Base-by-base conservation (phyloP, 345 rosid species). In the Euphorbia lathyris region DNA sequence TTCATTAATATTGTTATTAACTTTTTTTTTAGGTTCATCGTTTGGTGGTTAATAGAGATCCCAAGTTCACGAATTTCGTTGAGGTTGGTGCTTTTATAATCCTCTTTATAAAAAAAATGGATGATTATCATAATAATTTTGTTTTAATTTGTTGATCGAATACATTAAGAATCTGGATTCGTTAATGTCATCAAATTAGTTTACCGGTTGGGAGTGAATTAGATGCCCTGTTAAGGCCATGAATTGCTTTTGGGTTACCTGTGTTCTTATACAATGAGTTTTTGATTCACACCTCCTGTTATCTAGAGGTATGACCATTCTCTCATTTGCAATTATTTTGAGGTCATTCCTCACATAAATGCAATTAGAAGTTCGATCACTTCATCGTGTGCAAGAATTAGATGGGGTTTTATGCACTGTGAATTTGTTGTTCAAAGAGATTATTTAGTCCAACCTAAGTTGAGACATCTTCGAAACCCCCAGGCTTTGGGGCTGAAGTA, bases 11-110 rank as follows among this genome's bases (percentile, higher is more conserved):
- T 26, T 3, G 9, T 56, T n/a, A 16, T 17, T 9, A 9, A 9
- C 4, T 67, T 2, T 67, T 7, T 48, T 70, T 40, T 0, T 71
- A 93, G 98, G 98, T 93, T 83, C 98, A 93, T 83, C 91, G 98
- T 12, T 86, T 91, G 83, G 96, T 93, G 73, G 98, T 93, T 61
- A 93, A 93, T 60, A 83, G 98, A 74, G 98, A 93, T 83, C 83
- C 98, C 7, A 93, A 93, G 61, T 89, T 83, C 90, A 93, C 98
- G 34, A 93, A 93, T 77, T 93, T 93, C 68, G 98, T 91, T 61
- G 98, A 93, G 97, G 98, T 93, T 48, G 25, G 88, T 84, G 22
- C 57, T 51, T 69, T 68, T 27, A 20, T 17, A 6, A 14, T 16
- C 8, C 43, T 43, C 20, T 36, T 14, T 48, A 60, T 43, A 9